A percentile compares a stretch with the other conserved stretches of the same genome.
phyloP scores from a whole-genome alignment of 257 asterid species.

The Handroanthus guayacan region DNA sequence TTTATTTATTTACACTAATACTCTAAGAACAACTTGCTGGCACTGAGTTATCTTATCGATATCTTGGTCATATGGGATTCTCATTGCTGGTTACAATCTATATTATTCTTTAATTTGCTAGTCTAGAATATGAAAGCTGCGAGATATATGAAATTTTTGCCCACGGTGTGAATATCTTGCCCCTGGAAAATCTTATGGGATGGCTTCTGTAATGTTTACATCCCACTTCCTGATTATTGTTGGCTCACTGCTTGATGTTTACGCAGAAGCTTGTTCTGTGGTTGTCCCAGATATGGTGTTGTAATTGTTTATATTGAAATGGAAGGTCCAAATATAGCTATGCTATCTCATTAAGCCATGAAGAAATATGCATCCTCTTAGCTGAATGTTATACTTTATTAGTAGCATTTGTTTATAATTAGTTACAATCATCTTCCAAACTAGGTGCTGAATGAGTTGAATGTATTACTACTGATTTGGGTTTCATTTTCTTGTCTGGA shows the following conservation, averaged over 20 bases:
- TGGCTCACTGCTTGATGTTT: constrained; percentile 16
- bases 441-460: constrained; percentile 29
- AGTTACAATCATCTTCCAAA: not conserved
- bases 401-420: too few species aligned
- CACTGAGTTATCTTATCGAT: constrained; percentile 19
- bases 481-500: constrained; percentile 74
- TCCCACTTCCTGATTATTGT: constrained; percentile 13
- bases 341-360: constrained; percentile 21
- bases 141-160: constrained; percentile 8
- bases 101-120: constrained; percentile 7
- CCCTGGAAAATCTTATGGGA: constrained; percentile 1
- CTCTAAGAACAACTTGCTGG: constrained; percentile 5
- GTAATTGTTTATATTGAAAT: constrained; percentile 8
- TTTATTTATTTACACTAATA: constrained; percentile 14
- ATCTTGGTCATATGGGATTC: constrained; percentile 25
- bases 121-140: constrained; percentile 29
- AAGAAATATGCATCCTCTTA: not conserved
- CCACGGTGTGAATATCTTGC: not conserved
- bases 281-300: constrained; percentile 25
- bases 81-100: constrained; percentile 20
- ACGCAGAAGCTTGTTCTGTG: constrained; percentile 25
- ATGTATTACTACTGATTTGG: constrained; percentile 55
- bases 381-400: not conserved
- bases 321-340: constrained; percentile 16
- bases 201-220: constrained; percentile 26